A percentile compares a stretch with the other conserved stretches of the same genome.
Conservation (phyloP, 2,329 filamentous ascomycete genomes). For the Trichoderma brevicompactum region DNA sequence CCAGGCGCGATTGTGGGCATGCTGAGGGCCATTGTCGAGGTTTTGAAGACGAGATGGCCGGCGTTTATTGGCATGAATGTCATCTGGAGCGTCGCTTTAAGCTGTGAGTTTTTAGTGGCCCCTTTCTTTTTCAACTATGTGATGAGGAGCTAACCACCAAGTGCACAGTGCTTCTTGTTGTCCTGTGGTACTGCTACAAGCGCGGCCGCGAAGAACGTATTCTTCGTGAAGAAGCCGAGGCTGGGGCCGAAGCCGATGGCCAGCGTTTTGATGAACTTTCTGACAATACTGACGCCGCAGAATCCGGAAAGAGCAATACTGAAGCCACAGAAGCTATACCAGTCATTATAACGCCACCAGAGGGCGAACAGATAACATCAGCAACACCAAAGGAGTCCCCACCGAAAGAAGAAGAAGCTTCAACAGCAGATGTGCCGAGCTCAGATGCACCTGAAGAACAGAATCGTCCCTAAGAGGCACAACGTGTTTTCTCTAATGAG, state of each 20-base stretch:
- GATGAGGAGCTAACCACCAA: constrained; percentile 11
- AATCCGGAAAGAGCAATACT: background rate
- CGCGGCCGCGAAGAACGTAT: constrained; percentile 85
- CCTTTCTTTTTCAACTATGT: too few relatives aligned
- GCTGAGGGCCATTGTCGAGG: constrained; percentile 88
- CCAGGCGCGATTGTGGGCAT: constrained; percentile 84
- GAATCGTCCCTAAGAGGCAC: background rate
- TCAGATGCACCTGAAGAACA: background rate
- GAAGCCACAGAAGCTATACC: background rate
- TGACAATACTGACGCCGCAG: constrained; percentile 45
- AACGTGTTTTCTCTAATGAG: background rate
- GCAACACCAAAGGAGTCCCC: too few relatives aligned
- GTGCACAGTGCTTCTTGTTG: constrained; percentile 77
- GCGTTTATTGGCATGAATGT: constrained; percentile 91
- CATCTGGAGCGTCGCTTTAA: constrained; percentile 85
- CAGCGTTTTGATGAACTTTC: constrained; percentile 55
- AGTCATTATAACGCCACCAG: constrained; percentile 12
- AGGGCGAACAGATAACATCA: background rate
- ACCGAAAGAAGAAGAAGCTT: constrained; percentile 9
- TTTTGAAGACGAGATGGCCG: constrained; percentile 84
- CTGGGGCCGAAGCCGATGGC: constrained; percentile 37
- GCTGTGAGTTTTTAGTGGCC: constrained; percentile 72
- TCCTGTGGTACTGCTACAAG: constrained; percentile 98
- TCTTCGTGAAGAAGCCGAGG: constrained; percentile 56
- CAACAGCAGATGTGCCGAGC: background rate